These are phyloP conservation scores for Bimuria novae-zelandiae DNA, from an alignment of 2,329 filamentous ascomycete species.

Conservation along the genomic window DNA sequence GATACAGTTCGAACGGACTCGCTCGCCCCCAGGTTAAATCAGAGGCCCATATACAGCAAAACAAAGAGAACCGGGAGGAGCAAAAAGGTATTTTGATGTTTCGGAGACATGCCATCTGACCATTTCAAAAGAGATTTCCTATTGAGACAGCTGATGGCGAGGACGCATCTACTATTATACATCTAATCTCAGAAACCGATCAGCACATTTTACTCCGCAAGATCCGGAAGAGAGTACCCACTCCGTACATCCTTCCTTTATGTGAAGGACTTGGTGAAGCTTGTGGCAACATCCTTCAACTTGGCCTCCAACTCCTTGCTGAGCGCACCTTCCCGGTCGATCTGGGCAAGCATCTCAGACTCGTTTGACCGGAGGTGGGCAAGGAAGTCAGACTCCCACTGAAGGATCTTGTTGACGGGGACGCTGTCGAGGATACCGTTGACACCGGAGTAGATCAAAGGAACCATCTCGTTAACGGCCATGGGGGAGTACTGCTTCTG, in stretches of 20 bases:
- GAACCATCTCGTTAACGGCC: constrained; percentile 99
- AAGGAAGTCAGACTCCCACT: constrained; percentile 95
- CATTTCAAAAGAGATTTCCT: constrained; percentile 26
- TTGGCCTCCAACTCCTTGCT: constrained; percentile 91
- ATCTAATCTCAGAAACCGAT: constrained; percentile 41
- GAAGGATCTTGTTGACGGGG: constrained; percentile 86
- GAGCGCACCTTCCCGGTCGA: constrained; percentile 93
- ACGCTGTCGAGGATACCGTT: constrained; percentile 91
- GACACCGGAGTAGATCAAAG: constrained; percentile 98
- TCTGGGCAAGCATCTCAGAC: constrained; percentile 77
- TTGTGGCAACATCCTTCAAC: constrained; percentile 74
- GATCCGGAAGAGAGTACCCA: constrained; percentile 44
- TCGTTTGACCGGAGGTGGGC: constrained; percentile 91
- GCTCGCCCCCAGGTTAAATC: constrained; percentile 20
- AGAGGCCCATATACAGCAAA: constrained; percentile 25
- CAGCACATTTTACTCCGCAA: constrained; percentile 45
- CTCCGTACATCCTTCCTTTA: constrained; percentile 43
- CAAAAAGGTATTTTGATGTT: constrained; percentile 22
- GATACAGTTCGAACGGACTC: constrained; percentile 26
- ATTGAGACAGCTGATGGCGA: constrained; percentile 40
- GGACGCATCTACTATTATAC: constrained; percentile 42
- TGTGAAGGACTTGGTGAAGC: constrained; percentile 93
- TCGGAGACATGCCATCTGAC: constrained; percentile 22
- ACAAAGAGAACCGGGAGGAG: constrained; percentile 26
- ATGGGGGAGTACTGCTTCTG: constrained; percentile 99